These are phyloP conservation scores for Plasmodium relictum DNA, from an alignment of 169 alveolate genomes.

Conservation along the genomic window DNA sequence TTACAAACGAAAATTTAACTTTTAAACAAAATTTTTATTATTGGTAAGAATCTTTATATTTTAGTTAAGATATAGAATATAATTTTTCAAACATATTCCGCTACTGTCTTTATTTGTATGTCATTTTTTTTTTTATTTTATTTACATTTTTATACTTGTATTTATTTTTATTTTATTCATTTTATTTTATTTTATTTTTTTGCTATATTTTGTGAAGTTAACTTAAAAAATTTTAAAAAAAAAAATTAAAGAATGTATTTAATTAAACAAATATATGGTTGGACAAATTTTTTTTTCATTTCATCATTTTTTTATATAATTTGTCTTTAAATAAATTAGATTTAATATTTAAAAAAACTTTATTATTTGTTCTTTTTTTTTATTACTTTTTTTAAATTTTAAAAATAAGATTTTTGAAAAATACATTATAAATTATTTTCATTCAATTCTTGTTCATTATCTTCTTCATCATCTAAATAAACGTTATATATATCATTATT, in stretches of 20 bases:
- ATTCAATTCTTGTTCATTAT: background rate
- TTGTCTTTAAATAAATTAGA: too few species aligned
- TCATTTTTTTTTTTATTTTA: too few species aligned
- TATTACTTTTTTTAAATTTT: background rate
- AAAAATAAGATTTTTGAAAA: too few species aligned
- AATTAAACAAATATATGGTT: slow-evolving; percentile 9
- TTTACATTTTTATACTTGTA: background rate
- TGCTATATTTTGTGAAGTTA: slow-evolving; percentile 1
- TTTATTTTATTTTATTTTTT: slow-evolving; percentile 10
- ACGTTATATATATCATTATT: slow-evolving; percentile 20
- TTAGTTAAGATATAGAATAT: too few species aligned
- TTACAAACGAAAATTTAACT: too few species aligned
- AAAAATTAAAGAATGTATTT: slow-evolving; percentile 1
- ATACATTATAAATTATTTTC: background rate
- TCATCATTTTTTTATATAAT: too few species aligned
- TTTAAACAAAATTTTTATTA: too few species aligned
- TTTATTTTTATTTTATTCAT: slow-evolving; percentile 1
- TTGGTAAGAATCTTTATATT: too few species aligned
- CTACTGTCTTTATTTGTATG: too few species aligned
- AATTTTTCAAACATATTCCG: too few species aligned
- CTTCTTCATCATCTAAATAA: slow-evolving; percentile 26
- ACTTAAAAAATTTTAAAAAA: slow-evolving; percentile 3
- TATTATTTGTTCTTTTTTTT: too few species aligned
- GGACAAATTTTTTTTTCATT: background rate
- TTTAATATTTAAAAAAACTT: background rate